Evolutionary conservation across 2,329 filamentous ascomycete species (phyloP), one percentile per base, ranked within the genome.

Genomic region (Apiospora kogelbergensis): DNA sequence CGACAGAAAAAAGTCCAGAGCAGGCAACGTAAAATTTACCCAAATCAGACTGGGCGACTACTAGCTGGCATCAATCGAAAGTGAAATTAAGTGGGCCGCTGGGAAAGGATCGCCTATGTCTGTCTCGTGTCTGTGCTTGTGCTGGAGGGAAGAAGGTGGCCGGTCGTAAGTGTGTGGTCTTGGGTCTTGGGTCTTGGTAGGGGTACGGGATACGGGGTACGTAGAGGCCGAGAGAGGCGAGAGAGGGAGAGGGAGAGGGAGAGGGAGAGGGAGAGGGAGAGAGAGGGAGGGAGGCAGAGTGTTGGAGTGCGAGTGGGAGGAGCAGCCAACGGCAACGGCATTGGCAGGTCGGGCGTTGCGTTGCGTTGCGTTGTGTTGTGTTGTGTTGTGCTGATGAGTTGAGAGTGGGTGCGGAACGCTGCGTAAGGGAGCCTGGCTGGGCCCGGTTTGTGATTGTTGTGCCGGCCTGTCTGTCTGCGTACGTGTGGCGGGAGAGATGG

Each of bases 1-100:
- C 30, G 63, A 69, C 64, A 69, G 53, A 69, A 64, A 68, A 53
- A 68, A 63, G 69, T n/a, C 42, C 64, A 68, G 63, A 71, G 71
- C 70, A 67, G 67, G 65, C 67, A 72, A 68, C 67, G 70, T 70
- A 70, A 68, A 65, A 69, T 60, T 60, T 60, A 60, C 53, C 63
- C 63, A 65, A 65, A 68, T 57, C 63, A 48, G 66, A 68, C 63
- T 46, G 57, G 66, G 45, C 41, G 66, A 33, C 57, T 26, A 45
- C 41, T 68, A 63, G 66, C 46, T 63, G 57, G 66, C 63, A 63
- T 45, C 44, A 30, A 67, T 45, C 46, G 66, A 67, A 67, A 60
- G 53, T 60, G 53, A 60, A 60, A 60, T n/a, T 60, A 60, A 60
- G 53, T 60, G 53, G 53, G 30, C 30, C 53, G 10, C 53, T 9